A percentile compares a stretch with the other conserved stretches of the same genome.
These are phyloP conservation scores for Crithidia expoeki DNA, from an alignment of 208 protist genomes.

Conservation along the genomic window DNA sequence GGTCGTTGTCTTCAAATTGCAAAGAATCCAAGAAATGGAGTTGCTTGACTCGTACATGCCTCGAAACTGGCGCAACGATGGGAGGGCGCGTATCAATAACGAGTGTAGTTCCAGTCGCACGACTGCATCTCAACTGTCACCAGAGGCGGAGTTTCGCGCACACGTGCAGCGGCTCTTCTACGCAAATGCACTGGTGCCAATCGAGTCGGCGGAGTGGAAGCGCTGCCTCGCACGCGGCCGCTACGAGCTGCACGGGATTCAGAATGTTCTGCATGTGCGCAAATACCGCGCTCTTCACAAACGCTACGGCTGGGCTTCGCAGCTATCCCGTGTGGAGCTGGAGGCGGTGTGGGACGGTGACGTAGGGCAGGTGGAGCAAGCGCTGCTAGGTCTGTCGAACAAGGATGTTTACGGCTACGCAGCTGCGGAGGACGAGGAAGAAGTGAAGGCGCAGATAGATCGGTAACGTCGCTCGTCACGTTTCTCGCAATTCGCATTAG, in stretches of 20 bases:
- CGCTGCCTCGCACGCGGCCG: conserved; percentile 66
- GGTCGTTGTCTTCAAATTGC: conserved; percentile 23
- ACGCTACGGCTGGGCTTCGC: conserved; percentile 61
- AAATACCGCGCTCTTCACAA: conserved; percentile 79
- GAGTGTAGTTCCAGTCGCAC: neutral
- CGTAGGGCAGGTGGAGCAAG: conserved; percentile 34
- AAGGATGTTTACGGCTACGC: conserved; percentile 57
- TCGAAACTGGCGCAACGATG: conserved; percentile 33
- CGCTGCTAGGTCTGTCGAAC: conserved; percentile 53
- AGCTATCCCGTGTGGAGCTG: conserved; percentile 48
- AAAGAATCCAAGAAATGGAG: neutral
- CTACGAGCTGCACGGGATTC: conserved; percentile 49
- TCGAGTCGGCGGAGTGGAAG: conserved; percentile 53
- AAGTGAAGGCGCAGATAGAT: neutral
- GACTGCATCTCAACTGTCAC: neutral
- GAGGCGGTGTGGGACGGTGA: conserved; percentile 26
- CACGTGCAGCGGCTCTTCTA: conserved; percentile 66
- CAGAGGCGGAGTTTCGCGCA: conserved; percentile 44
- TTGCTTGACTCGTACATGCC: conserved; percentile 34
- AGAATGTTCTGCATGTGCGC: conserved; percentile 55
- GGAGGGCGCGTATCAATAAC: neutral
- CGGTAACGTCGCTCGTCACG: neutral
- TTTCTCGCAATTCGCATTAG: too few species aligned
- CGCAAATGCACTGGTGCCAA: conserved; percentile 35
- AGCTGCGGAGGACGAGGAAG: conserved; percentile 11